These are phyloP conservation scores for Entoloma clypeatum DNA, from an alignment of 1,284 basidiomycete species.

Conservation along the genomic window DNA sequence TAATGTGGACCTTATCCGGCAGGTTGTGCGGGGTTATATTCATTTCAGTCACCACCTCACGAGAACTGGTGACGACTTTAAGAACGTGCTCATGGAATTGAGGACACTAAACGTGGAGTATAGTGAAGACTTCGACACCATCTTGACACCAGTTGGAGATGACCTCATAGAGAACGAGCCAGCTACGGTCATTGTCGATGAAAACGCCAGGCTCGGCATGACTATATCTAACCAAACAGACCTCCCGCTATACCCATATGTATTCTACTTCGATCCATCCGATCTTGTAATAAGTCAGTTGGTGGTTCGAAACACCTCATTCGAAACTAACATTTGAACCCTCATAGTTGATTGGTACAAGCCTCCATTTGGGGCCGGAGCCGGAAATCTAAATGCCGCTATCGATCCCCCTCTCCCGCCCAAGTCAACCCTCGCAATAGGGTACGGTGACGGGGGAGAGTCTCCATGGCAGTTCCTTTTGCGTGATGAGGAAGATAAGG, in stretches of 20 bases:
- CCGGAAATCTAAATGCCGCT: constrained; percentile 13
- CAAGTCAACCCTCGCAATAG: constrained; percentile 24
- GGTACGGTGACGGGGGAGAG: constrained; percentile 29
- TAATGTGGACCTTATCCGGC: constrained; percentile 14
- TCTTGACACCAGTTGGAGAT: constrained; percentile 18
- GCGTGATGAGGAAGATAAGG: constrained; percentile 20
- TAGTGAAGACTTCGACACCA: constrained; percentile 15
- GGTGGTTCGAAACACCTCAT: neutral
- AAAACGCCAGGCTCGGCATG: constrained; percentile 25
- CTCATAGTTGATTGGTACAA: constrained; percentile 26
- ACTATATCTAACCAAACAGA: constrained; percentile 28
- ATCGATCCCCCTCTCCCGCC: constrained; percentile 28
- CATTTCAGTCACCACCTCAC: constrained; percentile 31
- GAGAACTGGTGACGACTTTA: constrained; percentile 18
- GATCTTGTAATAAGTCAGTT: constrained; percentile 30
- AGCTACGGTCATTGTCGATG: constrained; percentile 21
- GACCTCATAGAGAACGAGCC: constrained; percentile 27
- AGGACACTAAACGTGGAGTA: constrained; percentile 19
- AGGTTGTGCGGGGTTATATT: constrained; percentile 17
- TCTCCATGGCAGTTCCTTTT: constrained; percentile 28
- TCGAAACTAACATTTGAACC: neutral
- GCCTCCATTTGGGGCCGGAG: constrained; percentile 24
- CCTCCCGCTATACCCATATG: constrained; percentile 28
- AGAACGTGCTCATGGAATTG: constrained; percentile 27
- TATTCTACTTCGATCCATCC: constrained; percentile 35